These are phyloP conservation scores for Candida freyschussii DNA, from an alignment of 1,139 yeast species.

Conservation along the genomic window DNA sequence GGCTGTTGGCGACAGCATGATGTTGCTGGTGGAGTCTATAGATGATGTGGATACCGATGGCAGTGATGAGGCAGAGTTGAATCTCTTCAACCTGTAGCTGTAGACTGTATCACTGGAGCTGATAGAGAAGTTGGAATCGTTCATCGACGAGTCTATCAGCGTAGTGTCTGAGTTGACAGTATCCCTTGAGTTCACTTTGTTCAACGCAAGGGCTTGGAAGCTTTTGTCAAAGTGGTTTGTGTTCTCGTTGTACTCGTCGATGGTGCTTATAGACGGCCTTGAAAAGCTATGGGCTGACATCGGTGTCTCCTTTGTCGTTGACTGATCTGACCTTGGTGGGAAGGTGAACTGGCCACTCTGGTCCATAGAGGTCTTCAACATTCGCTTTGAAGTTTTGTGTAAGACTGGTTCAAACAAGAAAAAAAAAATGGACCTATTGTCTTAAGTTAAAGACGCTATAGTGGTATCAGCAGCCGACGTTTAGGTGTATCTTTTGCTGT, in stretches of 20 bases:
- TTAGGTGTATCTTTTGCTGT: no score
- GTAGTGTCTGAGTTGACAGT: constrained; percentile 12
- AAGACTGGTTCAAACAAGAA: no score
- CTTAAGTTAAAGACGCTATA: no score
- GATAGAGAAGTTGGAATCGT: constrained; percentile 18
- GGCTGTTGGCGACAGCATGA: constrained; percentile 6
- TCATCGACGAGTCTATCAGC: constrained; percentile 11
- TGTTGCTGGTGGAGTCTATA: background rate
- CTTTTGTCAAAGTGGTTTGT: constrained; percentile 1
- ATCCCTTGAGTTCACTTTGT: constrained; percentile 13
- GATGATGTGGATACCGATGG: constrained; percentile 3
- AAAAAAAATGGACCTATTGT: no score
- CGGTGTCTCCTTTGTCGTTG: background rate
- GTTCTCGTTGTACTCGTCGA: constrained; percentile 7
- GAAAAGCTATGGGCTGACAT: constrained; percentile 2
- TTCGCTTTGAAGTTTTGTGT: no score
- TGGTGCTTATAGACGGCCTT: constrained; percentile 6
- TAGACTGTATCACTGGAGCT: constrained; percentile 18
- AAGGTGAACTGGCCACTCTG: constrained; percentile 9
- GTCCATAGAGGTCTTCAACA: constrained; percentile 4
- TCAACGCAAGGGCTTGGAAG: constrained; percentile 1
- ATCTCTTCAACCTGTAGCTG: constrained; percentile 17
- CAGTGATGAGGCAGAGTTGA: constrained; percentile 15
- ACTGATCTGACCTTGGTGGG: constrained; percentile 3
- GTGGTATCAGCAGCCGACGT: no score